These are phyloP conservation scores for Crithidia thermophila DNA, from an alignment of 208 protist genomes.

Conservation along the genomic window DNA sequence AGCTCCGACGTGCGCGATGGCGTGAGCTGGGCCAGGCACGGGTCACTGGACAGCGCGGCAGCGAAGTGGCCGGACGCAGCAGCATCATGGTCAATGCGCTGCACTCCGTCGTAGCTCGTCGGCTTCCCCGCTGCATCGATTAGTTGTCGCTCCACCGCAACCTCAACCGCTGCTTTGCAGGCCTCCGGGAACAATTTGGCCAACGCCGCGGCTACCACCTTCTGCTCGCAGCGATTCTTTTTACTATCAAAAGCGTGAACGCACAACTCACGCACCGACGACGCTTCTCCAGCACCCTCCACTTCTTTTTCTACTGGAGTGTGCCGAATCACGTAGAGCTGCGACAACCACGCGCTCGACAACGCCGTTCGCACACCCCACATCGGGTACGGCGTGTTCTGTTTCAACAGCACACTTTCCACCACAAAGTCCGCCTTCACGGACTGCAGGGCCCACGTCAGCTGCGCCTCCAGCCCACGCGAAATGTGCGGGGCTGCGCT, in stretches of 20 bases:
- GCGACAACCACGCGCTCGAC: slow-evolving; percentile 18
- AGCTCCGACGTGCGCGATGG: neutral
- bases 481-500: slow-evolving; percentile 42
- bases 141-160: slow-evolving; percentile 41
- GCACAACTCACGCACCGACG: slow-evolving; percentile 26
- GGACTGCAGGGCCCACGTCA: slow-evolving; percentile 52
- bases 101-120: slow-evolving; percentile 39
- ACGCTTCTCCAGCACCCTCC: no score
- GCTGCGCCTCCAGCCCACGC: slow-evolving; percentile 42
- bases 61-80: slow-evolving; percentile 9
- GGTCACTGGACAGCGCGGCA: slow-evolving; percentile 20
- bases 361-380: slow-evolving; percentile 35
- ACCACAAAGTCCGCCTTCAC: slow-evolving; percentile 34
- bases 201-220: slow-evolving; percentile 53
- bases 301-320: no score
- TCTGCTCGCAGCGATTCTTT: slow-evolving; percentile 71
- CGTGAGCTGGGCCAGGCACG: slow-evolving; percentile 12
- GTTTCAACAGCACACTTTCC: slow-evolving; percentile 32
- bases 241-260: slow-evolving; percentile 43
- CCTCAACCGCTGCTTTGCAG: slow-evolving; percentile 37
- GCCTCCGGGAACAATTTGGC: slow-evolving; percentile 41
- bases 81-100: slow-evolving; percentile 21
- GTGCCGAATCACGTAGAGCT: slow-evolving; percentile 29
- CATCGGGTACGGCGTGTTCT: slow-evolving; percentile 35
- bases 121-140: slow-evolving; percentile 47